Evolutionary conservation across 805 yeast genomes (phyloP), one percentile per base, ranked within the genome.

Genomic region (Zygoascus bituminiphila): DNA sequence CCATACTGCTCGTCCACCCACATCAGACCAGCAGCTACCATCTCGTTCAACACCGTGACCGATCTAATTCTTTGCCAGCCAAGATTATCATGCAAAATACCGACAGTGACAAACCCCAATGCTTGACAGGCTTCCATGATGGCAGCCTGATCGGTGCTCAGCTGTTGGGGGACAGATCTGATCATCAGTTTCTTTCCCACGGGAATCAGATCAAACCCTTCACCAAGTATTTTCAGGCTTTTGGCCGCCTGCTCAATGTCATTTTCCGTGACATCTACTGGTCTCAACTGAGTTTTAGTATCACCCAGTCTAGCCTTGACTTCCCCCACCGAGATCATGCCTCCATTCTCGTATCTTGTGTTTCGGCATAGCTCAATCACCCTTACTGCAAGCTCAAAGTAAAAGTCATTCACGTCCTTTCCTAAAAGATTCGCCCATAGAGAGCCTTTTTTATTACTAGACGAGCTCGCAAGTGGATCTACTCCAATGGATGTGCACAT

Each of bases 401-500:
- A 73, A 55, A 76, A 82, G 56, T 83, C 88, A 5, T 69, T 70
- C 8, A 62, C 60, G 35, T 65, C 69, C 14, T 58, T 60, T 19
- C 68, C 65, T 26, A 60, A 59, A 14, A 59, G 54, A 44, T 58
- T 63, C 12, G 74, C 60, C 61, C 68, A 68, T 21, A 66, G 51
- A 7, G 69, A 63, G 14, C 62, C 63, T 37, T 55, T 51, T 15
- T 53, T 58, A 31, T 59, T 54, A 2, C 59, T 54, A 17, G 62
- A 52, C 10, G 63, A 59, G n/a, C 63, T 57, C 2, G 71, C 70
- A 23, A 89, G 62, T 0, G 96, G 93, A 62, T 89, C 96, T 17
- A 88, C 81, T 1, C 96, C 96, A 24, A 88, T 81, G 55, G 81
- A 77, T 3, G 75, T 69, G 58, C 96, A 88, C 69, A 89, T 81